phyloP scores from a whole-genome alignment of 768 basidiomycete genomes.

The Pleurotus djamor region DNA sequence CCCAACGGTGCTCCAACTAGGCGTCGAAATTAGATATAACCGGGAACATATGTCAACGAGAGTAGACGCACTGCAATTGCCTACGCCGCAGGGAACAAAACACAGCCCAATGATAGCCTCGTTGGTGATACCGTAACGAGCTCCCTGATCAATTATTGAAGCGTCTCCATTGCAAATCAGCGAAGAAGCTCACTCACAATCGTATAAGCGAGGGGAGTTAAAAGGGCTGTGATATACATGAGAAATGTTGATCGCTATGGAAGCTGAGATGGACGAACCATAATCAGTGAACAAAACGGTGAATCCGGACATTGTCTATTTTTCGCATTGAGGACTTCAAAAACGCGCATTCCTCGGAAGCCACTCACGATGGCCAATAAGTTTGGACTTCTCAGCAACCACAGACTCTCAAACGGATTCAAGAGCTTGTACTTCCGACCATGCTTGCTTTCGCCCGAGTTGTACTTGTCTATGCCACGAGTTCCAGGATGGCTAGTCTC shows the following conservation, averaged over 20 bases:
- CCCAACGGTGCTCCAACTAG: slow-evolving; percentile 60
- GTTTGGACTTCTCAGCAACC: slow-evolving; percentile 58
- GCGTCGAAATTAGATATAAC: background rate
- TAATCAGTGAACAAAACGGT: slow-evolving; percentile 33
- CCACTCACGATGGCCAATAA: slow-evolving; percentile 48
- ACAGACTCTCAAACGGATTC: slow-evolving; percentile 56
- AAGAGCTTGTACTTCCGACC: slow-evolving; percentile 37
- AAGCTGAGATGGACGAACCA: slow-evolving; percentile 24
- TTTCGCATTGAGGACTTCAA: too few species aligned
- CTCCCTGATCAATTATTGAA: slow-evolving; percentile 37
- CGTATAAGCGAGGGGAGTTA: slow-evolving; percentile 66
- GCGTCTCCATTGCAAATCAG: background rate
- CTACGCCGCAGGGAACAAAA: slow-evolving; percentile 59
- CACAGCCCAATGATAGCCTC: slow-evolving; percentile 57
- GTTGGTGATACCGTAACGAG: slow-evolving; percentile 51
- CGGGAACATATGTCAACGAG: background rate
- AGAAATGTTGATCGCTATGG: background rate
- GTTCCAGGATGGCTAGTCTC: slow-evolving; percentile 67
- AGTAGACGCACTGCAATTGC: slow-evolving; percentile 48
- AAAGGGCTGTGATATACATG: slow-evolving; percentile 31
- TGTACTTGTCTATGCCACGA: slow-evolving; percentile 48
- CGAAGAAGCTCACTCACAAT: slow-evolving; percentile 39
- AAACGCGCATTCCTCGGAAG: too few species aligned
- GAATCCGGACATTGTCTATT: slow-evolving; percentile 28
- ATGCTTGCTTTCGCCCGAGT: slow-evolving; percentile 11